These are phyloP conservation scores for Bryum argenteum DNA, from an alignment of 225 moss, liverwort and hornwort species.

Conservation along the genomic window DNA sequence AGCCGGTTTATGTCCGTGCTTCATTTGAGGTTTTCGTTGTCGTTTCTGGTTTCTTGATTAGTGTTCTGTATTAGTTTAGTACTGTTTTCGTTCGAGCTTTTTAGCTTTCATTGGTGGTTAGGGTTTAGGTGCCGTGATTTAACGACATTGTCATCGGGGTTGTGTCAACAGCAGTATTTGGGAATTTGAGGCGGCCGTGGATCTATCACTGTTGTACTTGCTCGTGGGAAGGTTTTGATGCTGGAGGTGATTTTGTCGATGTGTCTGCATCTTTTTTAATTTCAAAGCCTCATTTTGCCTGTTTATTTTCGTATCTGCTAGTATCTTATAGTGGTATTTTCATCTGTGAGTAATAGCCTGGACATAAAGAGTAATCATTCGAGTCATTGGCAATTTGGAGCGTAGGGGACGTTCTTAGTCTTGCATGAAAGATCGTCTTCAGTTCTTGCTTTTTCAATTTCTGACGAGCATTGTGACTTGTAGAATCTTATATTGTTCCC, in stretches of 20 bases:
- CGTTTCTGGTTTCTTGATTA: not conserved
- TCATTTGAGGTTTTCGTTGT: not conserved
- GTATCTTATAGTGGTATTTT: no score
- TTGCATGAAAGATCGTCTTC: slow-evolving; percentile 4
- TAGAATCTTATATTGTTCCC: not conserved
- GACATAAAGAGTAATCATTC: not conserved
- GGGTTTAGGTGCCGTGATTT: slow-evolving; percentile 16
- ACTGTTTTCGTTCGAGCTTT: not conserved
- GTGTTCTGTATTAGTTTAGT: slow-evolving; percentile 1
- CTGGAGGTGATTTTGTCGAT: slow-evolving; percentile 16
- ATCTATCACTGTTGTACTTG: slow-evolving; percentile 7
- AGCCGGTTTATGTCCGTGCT: not conserved
- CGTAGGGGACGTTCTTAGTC: not conserved
- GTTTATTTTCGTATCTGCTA: slow-evolving; percentile 15
- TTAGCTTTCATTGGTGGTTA: slow-evolving; percentile 16
- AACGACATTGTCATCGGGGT: not conserved
- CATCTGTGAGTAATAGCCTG: not conserved
- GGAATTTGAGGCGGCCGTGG: slow-evolving; percentile 10
- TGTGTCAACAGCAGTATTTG: slow-evolving; percentile 6
- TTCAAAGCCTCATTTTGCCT: not conserved
- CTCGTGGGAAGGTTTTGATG: slow-evolving; percentile 17
- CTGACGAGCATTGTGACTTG: slow-evolving; percentile 5
- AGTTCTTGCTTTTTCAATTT: slow-evolving; percentile 7
- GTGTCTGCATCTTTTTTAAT: not conserved
- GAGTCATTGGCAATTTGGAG: not conserved